Percentiles rank a stretch among this genome's conserved stretches.
phyloP scores from a whole-genome alignment of 345 rosid species.

The Cardamine occulta region DNA sequence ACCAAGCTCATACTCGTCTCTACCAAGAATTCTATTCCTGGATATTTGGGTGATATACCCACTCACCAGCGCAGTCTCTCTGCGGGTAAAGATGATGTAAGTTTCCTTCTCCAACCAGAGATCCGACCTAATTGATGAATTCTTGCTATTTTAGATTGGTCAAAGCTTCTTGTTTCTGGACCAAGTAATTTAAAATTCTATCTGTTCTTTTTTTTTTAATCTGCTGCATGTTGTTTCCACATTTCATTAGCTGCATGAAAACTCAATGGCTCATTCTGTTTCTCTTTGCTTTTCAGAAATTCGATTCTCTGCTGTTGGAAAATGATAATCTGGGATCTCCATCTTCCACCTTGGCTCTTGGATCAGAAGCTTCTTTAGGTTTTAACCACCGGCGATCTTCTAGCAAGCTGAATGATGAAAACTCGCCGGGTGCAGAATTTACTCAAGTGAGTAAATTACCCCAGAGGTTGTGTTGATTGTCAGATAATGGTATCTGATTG shows the following conservation, averaged over 20 bases:
- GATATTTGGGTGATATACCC: conserved; percentile 62
- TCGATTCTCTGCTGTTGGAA: conserved; percentile 65
- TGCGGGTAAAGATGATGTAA: conserved; percentile 74
- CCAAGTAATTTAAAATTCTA: conserved; percentile 11
- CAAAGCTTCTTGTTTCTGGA: conserved; percentile 10
- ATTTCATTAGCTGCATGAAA: conserved; percentile 18
- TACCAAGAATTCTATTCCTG: conserved; percentile 84
- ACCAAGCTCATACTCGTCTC: conserved; percentile 99
- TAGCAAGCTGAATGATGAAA: conserved; percentile 81
- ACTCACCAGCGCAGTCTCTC: conserved; percentile 75
- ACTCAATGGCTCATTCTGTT: conserved; percentile 18
- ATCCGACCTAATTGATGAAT: conserved; percentile 1
- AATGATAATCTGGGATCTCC: conserved; percentile 57
- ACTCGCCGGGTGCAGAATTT: conserved; percentile 76
- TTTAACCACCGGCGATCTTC: conserved; percentile 68
- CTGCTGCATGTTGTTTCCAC: conserved; percentile 3
- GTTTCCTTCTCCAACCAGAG: conserved; percentile 36
- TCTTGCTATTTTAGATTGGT: conserved; percentile 25
- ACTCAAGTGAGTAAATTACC: conserved; percentile 55
- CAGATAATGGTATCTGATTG: conserved; percentile 31
- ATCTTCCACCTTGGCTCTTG: conserved; percentile 53
- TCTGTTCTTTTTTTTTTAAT: background rate
- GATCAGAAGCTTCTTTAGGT: conserved; percentile 61
- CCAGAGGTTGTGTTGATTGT: conserved; percentile 10
- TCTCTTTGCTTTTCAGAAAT: conserved; percentile 52